phyloP scores from a whole-genome alignment of 345 rosid genomes.

The Lagerstroemia speciosa region DNA sequence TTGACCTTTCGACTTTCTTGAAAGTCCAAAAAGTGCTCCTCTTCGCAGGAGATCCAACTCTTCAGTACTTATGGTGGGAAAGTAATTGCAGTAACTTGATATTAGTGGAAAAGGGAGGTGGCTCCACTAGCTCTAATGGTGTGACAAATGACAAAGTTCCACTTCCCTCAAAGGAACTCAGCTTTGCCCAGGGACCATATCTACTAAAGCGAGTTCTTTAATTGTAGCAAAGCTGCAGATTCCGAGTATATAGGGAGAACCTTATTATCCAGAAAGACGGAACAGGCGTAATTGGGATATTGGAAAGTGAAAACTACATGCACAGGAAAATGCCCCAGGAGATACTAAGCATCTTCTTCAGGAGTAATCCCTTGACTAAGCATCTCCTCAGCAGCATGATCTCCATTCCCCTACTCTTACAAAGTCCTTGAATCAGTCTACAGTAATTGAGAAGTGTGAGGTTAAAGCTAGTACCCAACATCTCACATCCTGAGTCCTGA shows the following conservation, averaged over 20 bases:
- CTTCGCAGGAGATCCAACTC: not conserved
- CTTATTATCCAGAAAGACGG: not conserved
- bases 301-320: too few relatives aligned
- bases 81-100: conserved; percentile 4
- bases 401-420: conserved; percentile 62
- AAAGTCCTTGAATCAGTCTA: conserved; percentile 67
- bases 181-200: not conserved
- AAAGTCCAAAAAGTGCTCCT: conserved; percentile 4
- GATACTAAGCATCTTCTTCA: conserved; percentile 44
- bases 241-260: conserved; percentile 8
- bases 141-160: conserved; percentile 21
- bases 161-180: conserved; percentile 15
- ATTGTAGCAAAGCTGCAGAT: conserved; percentile 10
- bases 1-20: not conserved
- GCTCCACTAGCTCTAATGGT: conserved; percentile 18
- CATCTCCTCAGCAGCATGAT: conserved; percentile 70
- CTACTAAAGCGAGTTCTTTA: not conserved
- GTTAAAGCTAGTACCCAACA: conserved; percentile 69
- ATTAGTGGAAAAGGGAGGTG: conserved; percentile 5
- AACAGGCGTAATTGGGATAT: too few relatives aligned
- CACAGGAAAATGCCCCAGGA: too few relatives aligned
- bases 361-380: conserved; percentile 69
- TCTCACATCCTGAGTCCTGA: conserved; percentile 64
- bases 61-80: conserved; percentile 9
- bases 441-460: conserved; percentile 75